Conservation (phyloP, 2,329 filamentous ascomycete species). For the Fusarium annulatum region DNA sequence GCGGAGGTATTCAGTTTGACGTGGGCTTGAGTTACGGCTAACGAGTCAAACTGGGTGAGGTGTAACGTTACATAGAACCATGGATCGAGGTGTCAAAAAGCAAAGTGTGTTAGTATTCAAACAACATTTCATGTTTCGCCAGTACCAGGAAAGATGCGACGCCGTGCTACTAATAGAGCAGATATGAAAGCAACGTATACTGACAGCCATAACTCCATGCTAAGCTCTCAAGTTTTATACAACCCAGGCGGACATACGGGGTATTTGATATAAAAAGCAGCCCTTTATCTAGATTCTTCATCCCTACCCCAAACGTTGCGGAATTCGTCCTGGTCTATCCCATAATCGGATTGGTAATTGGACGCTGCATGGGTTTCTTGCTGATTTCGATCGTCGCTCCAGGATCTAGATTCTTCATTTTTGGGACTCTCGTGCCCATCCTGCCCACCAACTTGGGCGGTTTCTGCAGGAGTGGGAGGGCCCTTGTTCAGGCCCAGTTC, state of each 20-base stretch:
- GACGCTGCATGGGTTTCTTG: constrained; percentile 26
- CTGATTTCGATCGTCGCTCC: constrained; percentile 12
- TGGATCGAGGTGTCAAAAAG: constrained; percentile 3
- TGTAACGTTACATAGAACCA: not conserved
- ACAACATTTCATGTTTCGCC: not conserved
- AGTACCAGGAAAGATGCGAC: not conserved
- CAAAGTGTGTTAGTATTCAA: not conserved
- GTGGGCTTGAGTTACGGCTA: constrained; percentile 44
- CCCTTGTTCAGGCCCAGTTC: constrained; percentile 43
- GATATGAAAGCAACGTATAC: constrained; percentile 35
- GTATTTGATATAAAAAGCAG: constrained; percentile 34
- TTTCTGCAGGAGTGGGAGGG: constrained; percentile 31
- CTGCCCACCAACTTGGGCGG: constrained; percentile 13
- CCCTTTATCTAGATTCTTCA: constrained; percentile 37
- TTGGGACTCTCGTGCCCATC: constrained; percentile 38
- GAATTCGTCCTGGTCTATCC: constrained; percentile 55
- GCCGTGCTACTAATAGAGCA: constrained; percentile 7
- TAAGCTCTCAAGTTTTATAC: constrained; percentile 29
- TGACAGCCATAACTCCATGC: constrained; percentile 46
- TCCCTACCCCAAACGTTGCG: constrained; percentile 58
- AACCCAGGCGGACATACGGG: constrained; percentile 18
- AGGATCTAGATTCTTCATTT: constrained; percentile 34
- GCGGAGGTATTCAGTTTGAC: constrained; percentile 55
- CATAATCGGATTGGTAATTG: constrained; percentile 46
- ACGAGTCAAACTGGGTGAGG: not conserved